Base-by-base conservation (phyloP, 352 stramenopile species). In the Phytopythium ostracodes region DNA sequence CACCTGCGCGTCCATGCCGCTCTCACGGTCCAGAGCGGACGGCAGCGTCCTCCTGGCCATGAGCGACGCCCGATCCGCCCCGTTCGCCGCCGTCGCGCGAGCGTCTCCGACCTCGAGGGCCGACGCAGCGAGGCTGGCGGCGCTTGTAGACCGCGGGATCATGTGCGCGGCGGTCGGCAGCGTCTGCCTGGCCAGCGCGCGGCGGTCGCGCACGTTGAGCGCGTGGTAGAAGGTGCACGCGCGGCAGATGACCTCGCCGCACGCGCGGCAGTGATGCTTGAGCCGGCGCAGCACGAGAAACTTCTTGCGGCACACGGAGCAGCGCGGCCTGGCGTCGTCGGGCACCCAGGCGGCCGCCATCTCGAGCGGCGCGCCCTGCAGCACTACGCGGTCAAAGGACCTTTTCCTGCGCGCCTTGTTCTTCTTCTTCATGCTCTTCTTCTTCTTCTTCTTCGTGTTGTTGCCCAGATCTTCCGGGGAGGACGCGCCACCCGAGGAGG, bases 251-350 rank as follows among this genome's bases (percentile, higher is more conserved):
- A 88, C 71, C 73, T 90, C 81, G 40, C 81, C 81, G 24, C 81
- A 93, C 1, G 82, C 79, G 31, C 82, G 81, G 47, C 82, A 93
- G 63, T 93, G 82, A 49, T 93, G 82, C 35, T 87, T 84, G 33
- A 78, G 79, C 33, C 81, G 75, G 11, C 68, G 58, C 11, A 86
- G 71, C 38, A 81, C 70, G 54, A 79, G 79, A 60, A 91, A 91
- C 47, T 77, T 77, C 46, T 79, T 79, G 49, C 82, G 71, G 66
- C 81, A 91, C 60, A 89, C 75, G 2, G 65, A 75, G 53, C 81
- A 91, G 25, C 49, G 56, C 31, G 68, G 66, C 40, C 81, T 79
- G 18, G 79, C 77, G 27, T 80, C 68, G 66, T 91, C 79, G 1
- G 77, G 68, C 31, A 91, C 79, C 79, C 81, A 91, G 17, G 75